Conservation (phyloP, 305 asterid genomes). For the Fraxinus ornus region DNA sequence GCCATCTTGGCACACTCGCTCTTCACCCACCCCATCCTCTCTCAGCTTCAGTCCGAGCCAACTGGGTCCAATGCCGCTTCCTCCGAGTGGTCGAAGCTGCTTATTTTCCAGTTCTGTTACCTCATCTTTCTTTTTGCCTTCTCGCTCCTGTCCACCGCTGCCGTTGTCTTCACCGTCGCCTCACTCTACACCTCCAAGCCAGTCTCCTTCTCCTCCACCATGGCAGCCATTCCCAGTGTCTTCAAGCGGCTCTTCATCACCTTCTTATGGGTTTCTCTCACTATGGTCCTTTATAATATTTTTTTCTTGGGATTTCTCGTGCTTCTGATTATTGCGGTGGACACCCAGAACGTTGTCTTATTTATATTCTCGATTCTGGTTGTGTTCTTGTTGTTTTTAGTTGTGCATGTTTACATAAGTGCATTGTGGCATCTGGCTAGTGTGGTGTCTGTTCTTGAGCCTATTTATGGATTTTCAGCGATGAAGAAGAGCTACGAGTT, state of each 20-base stretch:
- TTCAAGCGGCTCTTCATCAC: constrained; percentile 2
- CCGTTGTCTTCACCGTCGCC: neutral
- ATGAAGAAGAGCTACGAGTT: neutral
- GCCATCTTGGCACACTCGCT: constrained; percentile 52
- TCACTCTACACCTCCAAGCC: neutral
- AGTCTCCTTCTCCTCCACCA: neutral
- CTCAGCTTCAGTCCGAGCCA: neutral
- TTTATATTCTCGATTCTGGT: neutral
- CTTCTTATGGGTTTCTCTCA: constrained; percentile 12
- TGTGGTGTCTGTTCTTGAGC: neutral
- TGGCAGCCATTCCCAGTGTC: neutral
- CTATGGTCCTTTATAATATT: constrained; percentile 13
- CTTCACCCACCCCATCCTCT: neutral
- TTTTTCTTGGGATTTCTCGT: constrained; percentile 9
- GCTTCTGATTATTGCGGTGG: neutral
- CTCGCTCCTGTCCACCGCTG: neutral
- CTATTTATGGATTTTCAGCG: neutral
- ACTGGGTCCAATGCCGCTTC: neutral
- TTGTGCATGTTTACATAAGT: neutral
- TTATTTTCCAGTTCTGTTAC: constrained; percentile 18
- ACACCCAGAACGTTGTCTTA: neutral
- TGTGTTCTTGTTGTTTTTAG: neutral
- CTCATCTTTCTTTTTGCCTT: constrained; percentile 6
- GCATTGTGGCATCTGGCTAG: neutral
- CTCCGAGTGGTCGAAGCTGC: constrained; percentile 26